Conservation (phyloP, 176 grass and related monocot species). For the Carex littledalei region DNA sequence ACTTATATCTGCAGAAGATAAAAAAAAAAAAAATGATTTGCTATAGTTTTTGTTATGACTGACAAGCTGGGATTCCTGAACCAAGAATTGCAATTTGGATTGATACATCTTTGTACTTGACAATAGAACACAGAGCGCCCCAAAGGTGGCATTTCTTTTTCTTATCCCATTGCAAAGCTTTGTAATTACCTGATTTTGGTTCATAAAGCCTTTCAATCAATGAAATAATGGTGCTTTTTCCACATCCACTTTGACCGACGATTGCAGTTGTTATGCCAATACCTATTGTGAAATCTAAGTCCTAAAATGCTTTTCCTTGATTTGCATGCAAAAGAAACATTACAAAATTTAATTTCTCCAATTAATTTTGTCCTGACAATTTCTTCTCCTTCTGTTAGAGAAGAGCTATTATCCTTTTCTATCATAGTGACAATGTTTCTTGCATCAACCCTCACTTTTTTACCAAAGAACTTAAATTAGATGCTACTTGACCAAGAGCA, state of each 20-base stretch:
- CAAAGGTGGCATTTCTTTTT: not conserved
- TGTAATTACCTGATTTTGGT: not conserved
- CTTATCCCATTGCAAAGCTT: not conserved
- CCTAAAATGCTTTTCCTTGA: conserved; percentile 13
- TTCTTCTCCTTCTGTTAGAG: too few relatives aligned
- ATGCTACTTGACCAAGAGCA: too few relatives aligned
- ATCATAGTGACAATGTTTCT: too few relatives aligned
- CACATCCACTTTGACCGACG: conserved; percentile 41
- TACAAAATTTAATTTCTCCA: too few relatives aligned
- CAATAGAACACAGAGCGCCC: not conserved
- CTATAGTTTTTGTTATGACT: not conserved
- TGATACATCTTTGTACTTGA: not conserved
- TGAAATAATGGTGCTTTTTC: conserved; percentile 53
- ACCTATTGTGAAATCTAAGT: conserved; percentile 27
- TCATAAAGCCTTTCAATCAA: conserved; percentile 56
- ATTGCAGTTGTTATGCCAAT: conserved; percentile 45
- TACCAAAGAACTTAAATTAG: too few relatives aligned
- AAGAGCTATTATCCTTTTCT: too few relatives aligned
- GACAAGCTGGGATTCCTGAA: not conserved
- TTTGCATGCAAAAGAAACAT: too few relatives aligned
- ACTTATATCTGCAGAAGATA: not conserved
- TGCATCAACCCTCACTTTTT: too few relatives aligned
- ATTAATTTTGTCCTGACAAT: too few relatives aligned
- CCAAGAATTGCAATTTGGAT: not conserved
- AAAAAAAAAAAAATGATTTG: not conserved